These are phyloP conservation scores for Neurospora cerealis DNA, from an alignment of 495 filamentous ascomycete species.

Conservation along the genomic window DNA sequence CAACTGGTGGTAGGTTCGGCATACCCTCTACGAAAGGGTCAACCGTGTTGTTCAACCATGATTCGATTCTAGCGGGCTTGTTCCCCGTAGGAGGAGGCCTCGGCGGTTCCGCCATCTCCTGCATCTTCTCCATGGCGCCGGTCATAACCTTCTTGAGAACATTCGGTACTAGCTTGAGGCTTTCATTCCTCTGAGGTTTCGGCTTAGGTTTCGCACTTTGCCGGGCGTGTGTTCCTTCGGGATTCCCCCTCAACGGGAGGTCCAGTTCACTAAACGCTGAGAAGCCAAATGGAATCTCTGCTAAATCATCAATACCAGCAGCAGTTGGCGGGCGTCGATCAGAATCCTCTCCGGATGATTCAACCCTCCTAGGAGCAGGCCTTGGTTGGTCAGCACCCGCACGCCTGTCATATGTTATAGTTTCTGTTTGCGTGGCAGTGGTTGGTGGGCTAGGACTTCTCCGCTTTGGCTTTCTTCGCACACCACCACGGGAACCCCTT, in stretches of 20 bases:
- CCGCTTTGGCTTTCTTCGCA: conserved; percentile 9
- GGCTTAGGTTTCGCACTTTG: conserved; percentile 27
- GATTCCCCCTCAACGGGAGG: conserved; percentile 20
- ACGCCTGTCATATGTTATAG: conserved; percentile 12
- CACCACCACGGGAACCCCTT: conserved; percentile 7
- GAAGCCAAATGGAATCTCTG: conserved; percentile 45
- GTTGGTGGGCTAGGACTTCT: background rate
- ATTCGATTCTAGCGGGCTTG: conserved; percentile 55
- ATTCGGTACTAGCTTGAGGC: conserved; percentile 43
- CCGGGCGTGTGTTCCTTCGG: conserved; percentile 26
- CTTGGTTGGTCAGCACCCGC: background rate
- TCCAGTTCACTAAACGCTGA: conserved; percentile 51
- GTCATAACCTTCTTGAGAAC: conserved; percentile 45
- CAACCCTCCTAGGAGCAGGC: background rate
- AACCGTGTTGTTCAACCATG: conserved; percentile 62
- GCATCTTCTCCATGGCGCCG: conserved; percentile 44
- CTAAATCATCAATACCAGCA: conserved; percentile 35
- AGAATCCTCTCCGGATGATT: conserved; percentile 19
- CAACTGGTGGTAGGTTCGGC: conserved; percentile 10
- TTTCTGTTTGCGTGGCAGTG: conserved; percentile 11
- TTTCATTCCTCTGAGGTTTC: conserved; percentile 32
- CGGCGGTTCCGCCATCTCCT: conserved; percentile 42
- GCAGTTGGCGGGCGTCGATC: conserved; percentile 27
- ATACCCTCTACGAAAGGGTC: conserved; percentile 61
- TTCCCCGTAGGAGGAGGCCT: conserved; percentile 28